These are phyloP conservation scores for Hyphodiscus sp. DNA, from an alignment of 2,329 filamentous ascomycete species.

Conservation along the genomic window DNA sequence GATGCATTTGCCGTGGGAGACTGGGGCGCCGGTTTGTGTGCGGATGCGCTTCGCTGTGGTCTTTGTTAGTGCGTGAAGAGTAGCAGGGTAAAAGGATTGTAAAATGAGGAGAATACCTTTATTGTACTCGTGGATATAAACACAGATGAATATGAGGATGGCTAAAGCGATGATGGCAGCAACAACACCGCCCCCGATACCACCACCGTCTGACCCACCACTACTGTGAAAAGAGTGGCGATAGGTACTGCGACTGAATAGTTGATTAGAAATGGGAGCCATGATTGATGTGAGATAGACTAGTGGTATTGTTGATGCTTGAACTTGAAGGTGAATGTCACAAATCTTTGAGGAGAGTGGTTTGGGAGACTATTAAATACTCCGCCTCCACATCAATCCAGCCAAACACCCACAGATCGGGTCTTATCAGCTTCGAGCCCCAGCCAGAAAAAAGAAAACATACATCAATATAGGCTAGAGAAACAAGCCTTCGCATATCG, in stretches of 20 bases:
- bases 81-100: background rate
- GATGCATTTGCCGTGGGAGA: background rate
- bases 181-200: background rate
- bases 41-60: background rate
- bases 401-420: too few species aligned
- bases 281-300: background rate
- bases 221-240: background rate
- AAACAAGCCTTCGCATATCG: background rate
- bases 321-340: too few species aligned
- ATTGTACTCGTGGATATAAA: background rate
- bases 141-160: constrained; percentile 1
- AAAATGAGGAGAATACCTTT: background rate
- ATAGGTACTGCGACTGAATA: background rate
- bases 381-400: too few species aligned
- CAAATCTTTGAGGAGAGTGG: too few species aligned
- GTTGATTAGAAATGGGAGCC: background rate
- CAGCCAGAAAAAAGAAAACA: background rate
- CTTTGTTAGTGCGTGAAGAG: background rate
- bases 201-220: background rate
- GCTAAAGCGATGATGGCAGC: background rate
- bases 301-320: too few species aligned
- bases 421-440: too few species aligned
- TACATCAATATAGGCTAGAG: background rate
- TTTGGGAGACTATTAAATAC: too few species aligned
- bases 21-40: background rate